A percentile compares a stretch with the other conserved stretches of the same genome.
Evolutionary conservation across 495 filamentous ascomycete genomes (phyloP).

Genomic region (Neurospora sp.): DNA sequence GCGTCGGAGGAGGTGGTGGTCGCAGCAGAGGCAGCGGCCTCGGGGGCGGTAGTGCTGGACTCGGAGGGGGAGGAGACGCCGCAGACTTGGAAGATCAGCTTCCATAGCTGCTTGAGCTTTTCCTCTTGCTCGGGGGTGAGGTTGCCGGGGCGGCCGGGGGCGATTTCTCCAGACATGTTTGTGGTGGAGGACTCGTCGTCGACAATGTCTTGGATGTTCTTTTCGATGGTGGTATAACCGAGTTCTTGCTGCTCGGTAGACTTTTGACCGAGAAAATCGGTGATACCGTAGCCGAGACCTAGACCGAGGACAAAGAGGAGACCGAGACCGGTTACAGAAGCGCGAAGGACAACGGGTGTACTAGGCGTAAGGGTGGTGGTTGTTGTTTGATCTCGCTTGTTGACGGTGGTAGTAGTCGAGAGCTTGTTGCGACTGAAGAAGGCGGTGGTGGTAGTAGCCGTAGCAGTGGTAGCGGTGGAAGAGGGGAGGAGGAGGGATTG

Average conservation of each 20-base stretch:
- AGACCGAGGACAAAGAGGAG: conserved; percentile 8
- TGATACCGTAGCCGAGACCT: conserved; percentile 9
- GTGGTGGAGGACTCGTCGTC: conserved; percentile 1
- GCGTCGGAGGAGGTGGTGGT: conserved; percentile 1
- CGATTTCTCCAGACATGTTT: conserved; percentile 33
- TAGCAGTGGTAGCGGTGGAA: not conserved
- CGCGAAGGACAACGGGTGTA: not conserved
- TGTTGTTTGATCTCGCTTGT: not conserved
- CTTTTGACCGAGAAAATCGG: not conserved
- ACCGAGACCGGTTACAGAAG: conserved; percentile 1
- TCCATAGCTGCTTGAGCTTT: conserved; percentile 85
- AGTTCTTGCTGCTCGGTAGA: not conserved
- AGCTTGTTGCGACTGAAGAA: not conserved
- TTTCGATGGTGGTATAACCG: not conserved
- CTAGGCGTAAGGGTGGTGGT: not conserved
- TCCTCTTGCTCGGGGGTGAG: conserved; percentile 81
- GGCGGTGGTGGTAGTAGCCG: not conserved
- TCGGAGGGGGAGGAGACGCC: conserved; percentile 42
- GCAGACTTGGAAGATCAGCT: conserved; percentile 66
- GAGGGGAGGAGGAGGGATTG: not conserved
- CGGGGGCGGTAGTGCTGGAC: conserved; percentile 14
- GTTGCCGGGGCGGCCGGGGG: conserved; percentile 74
- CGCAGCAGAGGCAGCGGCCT: conserved; percentile 13
- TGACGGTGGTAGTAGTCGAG: not conserved
- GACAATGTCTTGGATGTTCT: not conserved